Percentiles rank a stretch among this genome's conserved stretches.
Evolutionary conservation across 2,329 filamentous ascomycete genomes (phyloP).

Genomic region (Diaporthe vexans): DNA sequence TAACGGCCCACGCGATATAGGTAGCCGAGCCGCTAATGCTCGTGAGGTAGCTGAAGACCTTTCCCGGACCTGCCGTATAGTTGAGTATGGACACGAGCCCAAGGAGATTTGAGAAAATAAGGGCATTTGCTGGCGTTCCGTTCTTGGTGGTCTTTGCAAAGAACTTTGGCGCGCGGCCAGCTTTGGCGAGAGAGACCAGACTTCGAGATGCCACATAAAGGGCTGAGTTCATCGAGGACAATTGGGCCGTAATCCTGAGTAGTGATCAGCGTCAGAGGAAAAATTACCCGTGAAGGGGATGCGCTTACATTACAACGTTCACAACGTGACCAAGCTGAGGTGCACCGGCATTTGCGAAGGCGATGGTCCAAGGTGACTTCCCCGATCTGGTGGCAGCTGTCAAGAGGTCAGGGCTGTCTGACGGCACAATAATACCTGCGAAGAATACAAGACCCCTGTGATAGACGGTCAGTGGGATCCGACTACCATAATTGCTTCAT

Average conservation of each 20-base stretch:
- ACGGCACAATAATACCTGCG: slow-evolving; percentile 52
- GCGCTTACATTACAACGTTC: slow-evolving; percentile 50
- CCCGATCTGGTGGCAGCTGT: slow-evolving; percentile 49
- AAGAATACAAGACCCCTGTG: slow-evolving; percentile 50
- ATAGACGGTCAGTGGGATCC: background rate
- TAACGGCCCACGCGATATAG: slow-evolving; percentile 55
- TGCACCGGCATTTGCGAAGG: slow-evolving; percentile 49
- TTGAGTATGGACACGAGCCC: slow-evolving; percentile 51
- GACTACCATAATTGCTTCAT: too few species aligned
- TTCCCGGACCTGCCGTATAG: slow-evolving; percentile 48
- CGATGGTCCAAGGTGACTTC: slow-evolving; percentile 51
- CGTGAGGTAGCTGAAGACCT: slow-evolving; percentile 46
- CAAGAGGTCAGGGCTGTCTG: slow-evolving; percentile 52
- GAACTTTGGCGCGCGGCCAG: slow-evolving; percentile 47
- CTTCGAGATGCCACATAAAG: slow-evolving; percentile 51
- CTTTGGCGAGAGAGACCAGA: slow-evolving; percentile 47
- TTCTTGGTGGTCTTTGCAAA: slow-evolving; percentile 48
- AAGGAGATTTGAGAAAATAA: slow-evolving; percentile 50
- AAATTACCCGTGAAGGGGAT: too few species aligned
- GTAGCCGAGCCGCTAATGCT: slow-evolving; percentile 47
- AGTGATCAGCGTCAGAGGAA: background rate
- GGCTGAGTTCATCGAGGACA: slow-evolving; percentile 52
- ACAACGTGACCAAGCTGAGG: slow-evolving; percentile 48
- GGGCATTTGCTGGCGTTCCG: slow-evolving; percentile 48
- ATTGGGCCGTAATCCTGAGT: slow-evolving; percentile 49